Base-by-base conservation (phyloP, 768 basidiomycete genomes). In the Lentinula guzmanii region DNA sequence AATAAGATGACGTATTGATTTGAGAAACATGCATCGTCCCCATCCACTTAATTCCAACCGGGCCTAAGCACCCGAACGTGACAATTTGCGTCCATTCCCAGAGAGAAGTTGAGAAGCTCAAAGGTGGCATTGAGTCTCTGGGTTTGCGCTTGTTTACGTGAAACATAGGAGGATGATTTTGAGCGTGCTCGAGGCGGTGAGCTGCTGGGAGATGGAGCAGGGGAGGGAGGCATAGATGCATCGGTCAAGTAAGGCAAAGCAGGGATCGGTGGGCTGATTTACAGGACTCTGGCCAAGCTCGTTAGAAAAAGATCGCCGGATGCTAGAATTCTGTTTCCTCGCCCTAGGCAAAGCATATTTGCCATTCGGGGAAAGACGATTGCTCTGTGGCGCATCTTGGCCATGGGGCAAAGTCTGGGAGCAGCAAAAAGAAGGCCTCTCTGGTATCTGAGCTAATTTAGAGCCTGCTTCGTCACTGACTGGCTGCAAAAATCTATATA, bases 51-150 rank as follows among this genome's bases (percentile, higher is more conserved):
- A 21, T 21, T 21, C 21, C 21, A 21, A 21, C 21, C 21, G 21
- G 21, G 21, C 21, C 21, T 21, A 21, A 21, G 21, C 21, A 21
- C 21, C 21, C 21, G 21, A 21, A 21, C 21, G 21, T 21, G 21
- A 21, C 21, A 21, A 21, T 21, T 21, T 21, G 21, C 21, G 21
- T 21, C 21, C 21, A 21, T 21, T 21, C 21, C 21, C 39, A 72
- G 75, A 2, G 80, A 74, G 4, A 28, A 74, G 3, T 77, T 75
- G 46, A 91, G 72, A 73, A 86, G 81, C 71, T 91, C 87, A 34
- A 88, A 74, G 15, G 87, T 89, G 60, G 88, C 89, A 65, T 80
- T 83, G 51, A 92, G 76, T 63, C 87, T 90, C 72, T 90, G 89
- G 0, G 87, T 86, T 58, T 76, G 79, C 50, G 82, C 82, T 16